Base-by-base conservation (phyloP, 1,139 yeast species). In the Blastobotrys aristatus region DNA sequence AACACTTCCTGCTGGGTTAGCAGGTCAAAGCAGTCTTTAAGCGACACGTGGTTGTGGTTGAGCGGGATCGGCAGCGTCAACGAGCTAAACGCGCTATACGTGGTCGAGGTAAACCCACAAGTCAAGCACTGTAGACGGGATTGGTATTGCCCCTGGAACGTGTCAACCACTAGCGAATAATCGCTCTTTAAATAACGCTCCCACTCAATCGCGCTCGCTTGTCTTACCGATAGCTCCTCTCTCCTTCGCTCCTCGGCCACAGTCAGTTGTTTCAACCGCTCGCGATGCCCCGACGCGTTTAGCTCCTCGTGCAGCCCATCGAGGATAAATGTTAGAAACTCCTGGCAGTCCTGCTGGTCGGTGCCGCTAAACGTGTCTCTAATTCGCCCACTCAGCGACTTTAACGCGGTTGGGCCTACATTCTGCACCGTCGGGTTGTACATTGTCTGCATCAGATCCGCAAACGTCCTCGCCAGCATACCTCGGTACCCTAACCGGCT, bases 171-270 rank as follows among this genome's bases (percentile, higher is more conserved):
- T 1, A 85, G 77, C 32, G 97, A 89, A 57, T 85, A 84, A 63
- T 92, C 92, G 26, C 90, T 78, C 50, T 84, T 84, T 48, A 88
- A 71, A 62, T 88, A 89, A 51, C 96, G 73, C 61, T 88, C 96
- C 98, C 98, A 92, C 65, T 92, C 97, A 44, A 89, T 83, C 0
- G 95, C 81, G 0, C 96, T 84, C 0, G 97, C 97, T 35, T 86
- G 73, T 52, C 97, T 74, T 5, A 89, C 75, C 1, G 95, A 87
- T 60, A 88, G 67, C 24, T 70, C 67, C 61, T 92, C 97, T 44
- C 97, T 72, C 17, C 77, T 71, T 42, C 73, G 73, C 60, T 90
- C 97, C 54, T 90, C 95, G 48, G 79, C 82, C 10, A 79, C 80
- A 0, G 92, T 82, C 35, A 89, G 71, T 44, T 74, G 79, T 56